Percentiles rank a stretch among this genome's conserved stretches.
phyloP scores from a whole-genome alignment of 768 basidiomycete genomes.

The Neoboletus brunneissimus region DNA sequence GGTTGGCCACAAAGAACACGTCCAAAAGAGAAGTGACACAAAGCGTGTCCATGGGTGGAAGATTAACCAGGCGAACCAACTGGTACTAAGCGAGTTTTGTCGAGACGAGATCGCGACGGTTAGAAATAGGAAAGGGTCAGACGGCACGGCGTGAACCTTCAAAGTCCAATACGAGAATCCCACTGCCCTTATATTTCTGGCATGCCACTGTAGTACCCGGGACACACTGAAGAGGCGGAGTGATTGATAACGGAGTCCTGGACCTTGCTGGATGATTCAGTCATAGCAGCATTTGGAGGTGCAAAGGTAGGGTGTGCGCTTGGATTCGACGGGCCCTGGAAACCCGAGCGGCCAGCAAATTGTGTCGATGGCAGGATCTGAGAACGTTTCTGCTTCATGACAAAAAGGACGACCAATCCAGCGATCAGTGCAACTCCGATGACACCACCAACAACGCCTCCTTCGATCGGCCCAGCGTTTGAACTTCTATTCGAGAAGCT shows the following conservation, averaged over 20 bases:
- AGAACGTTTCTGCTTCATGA: no score
- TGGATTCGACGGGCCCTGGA: conserved; percentile 26
- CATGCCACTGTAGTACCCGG: conserved; percentile 23
- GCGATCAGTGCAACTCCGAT: conserved; percentile 46
- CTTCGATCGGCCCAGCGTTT: conserved; percentile 55
- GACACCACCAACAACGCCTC: conserved; percentile 66
- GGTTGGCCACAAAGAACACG: neutral
- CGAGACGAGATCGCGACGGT: neutral
- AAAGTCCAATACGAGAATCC: neutral
- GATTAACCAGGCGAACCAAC: neutral
- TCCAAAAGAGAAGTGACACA: neutral
- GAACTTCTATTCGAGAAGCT: conserved; percentile 5
- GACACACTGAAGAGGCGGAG: conserved; percentile 5
- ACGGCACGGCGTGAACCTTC: neutral
- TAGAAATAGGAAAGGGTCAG: neutral
- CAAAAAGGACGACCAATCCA: conserved; percentile 37
- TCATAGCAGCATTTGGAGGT: conserved; percentile 12
- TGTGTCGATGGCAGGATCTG: no score
- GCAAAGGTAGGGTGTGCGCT: conserved; percentile 36
- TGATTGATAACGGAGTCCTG: conserved; percentile 10
- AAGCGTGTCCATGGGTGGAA: neutral
- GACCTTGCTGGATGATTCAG: conserved; percentile 3
- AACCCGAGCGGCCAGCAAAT: no score
- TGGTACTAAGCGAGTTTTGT: neutral
- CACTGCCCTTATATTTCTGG: conserved; percentile 23